A percentile compares a stretch with the other conserved stretches of the same genome.
phyloP scores from a whole-genome alignment of 768 basidiomycete species.

The Amanita pallidorosea region DNA sequence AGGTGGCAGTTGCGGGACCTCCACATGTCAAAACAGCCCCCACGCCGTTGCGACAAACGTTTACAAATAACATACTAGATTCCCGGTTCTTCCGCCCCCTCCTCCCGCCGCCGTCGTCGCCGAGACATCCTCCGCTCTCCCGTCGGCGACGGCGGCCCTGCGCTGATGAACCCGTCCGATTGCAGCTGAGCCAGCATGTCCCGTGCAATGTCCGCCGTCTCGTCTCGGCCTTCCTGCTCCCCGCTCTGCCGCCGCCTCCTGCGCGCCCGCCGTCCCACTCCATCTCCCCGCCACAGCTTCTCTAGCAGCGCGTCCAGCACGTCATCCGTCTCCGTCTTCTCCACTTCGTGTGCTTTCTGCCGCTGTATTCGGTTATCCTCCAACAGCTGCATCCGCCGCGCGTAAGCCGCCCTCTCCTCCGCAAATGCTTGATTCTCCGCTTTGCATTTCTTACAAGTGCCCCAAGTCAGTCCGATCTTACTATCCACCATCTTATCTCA shows the following conservation, averaged over 20 bases:
- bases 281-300: constrained; percentile 62
- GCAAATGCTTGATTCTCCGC: constrained; percentile 63
- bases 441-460: constrained; percentile 65
- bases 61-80: constrained; percentile 3
- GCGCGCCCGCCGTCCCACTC: constrained; percentile 44
- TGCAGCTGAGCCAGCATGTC: constrained; percentile 70
- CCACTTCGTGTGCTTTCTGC: constrained; percentile 33
- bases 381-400: constrained; percentile 58
- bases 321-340: constrained; percentile 40
- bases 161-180: constrained; percentile 52
- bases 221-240: constrained; percentile 23
- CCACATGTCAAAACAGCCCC: neutral
- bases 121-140: neutral
- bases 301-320: constrained; percentile 65
- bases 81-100: neutral
- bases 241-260: constrained; percentile 29
- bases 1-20: neutral
- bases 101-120: neutral
- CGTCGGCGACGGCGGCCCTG: constrained; percentile 28
- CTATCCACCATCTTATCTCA: constrained; percentile 19
- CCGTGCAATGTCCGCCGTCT: constrained; percentile 51
- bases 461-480: neutral
- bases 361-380: constrained; percentile 53
- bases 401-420: constrained; percentile 56
- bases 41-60: neutral